These are phyloP conservation scores for Dothidotthia symphoricarpi DNA, from an alignment of 2,329 filamentous ascomycete genomes.

Conservation along the genomic window DNA sequence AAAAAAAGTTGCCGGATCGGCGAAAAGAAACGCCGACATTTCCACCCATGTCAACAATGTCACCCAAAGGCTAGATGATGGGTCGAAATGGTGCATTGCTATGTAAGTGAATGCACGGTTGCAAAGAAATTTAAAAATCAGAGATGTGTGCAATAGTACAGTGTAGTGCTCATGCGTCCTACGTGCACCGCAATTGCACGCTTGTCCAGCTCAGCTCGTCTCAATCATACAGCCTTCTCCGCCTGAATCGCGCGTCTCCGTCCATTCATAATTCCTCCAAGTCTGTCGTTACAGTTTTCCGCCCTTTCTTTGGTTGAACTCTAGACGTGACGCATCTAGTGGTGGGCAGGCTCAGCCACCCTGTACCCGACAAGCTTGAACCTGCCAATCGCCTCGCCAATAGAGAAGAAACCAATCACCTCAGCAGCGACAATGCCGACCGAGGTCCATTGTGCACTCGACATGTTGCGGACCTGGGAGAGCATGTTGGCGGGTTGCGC, in stretches of 20 bases:
- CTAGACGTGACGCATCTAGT: conserved; percentile 7
- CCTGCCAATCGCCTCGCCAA: conserved; percentile 94
- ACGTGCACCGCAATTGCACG: conserved; percentile 20
- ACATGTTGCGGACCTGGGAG: conserved; percentile 65
- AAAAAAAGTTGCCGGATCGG: too few species aligned
- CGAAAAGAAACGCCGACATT: too few species aligned
- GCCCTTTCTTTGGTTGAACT: background rate
- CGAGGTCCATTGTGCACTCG: conserved; percentile 66
- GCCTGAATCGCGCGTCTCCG: conserved; percentile 2
- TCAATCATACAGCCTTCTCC: conserved; percentile 22
- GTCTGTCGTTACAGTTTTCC: background rate
- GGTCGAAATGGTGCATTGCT: conserved; percentile 29
- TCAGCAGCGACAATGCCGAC: conserved; percentile 80
- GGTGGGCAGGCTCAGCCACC: conserved; percentile 29
- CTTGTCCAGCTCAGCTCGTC: conserved; percentile 13
- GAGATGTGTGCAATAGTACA: conserved; percentile 45
- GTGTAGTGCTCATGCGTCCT: conserved; percentile 22
- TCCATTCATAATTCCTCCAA: conserved; percentile 2
- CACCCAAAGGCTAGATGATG: too few species aligned
- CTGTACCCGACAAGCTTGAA: conserved; percentile 92
- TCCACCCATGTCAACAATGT: too few species aligned
- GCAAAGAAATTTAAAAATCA: conserved; percentile 40
- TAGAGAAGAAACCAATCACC: conserved; percentile 92
- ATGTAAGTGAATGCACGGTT: conserved; percentile 30
- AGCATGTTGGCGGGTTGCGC: conserved; percentile 56